These are phyloP conservation scores for Xylaria sp. DNA, from an alignment of 2,329 filamentous ascomycete species.

Conservation along the genomic window DNA sequence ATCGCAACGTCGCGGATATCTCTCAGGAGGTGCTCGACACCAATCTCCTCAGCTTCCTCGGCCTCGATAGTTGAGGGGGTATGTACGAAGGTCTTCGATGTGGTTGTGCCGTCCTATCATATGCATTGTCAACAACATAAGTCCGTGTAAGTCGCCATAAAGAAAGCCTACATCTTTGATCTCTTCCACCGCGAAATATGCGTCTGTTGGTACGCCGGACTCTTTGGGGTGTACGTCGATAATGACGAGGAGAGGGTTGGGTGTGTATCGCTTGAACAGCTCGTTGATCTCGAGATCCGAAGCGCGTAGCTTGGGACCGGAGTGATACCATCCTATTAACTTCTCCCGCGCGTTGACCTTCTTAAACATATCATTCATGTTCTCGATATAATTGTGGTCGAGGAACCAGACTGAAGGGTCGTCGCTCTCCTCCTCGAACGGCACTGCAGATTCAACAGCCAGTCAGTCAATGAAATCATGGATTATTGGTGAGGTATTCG, in stretches of 20 bases:
- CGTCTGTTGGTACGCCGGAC: constrained; percentile 94
- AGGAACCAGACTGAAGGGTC: constrained; percentile 98
- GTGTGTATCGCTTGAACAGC: constrained; percentile 97
- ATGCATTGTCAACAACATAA: constrained; percentile 13
- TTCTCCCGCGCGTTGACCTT: constrained; percentile 99
- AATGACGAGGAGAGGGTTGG: constrained; percentile 92
- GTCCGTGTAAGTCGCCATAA: background rate
- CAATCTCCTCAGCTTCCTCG: constrained; percentile 97
- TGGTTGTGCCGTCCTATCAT: constrained; percentile 85
- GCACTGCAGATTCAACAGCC: constrained; percentile 52
- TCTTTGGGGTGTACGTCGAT: constrained; percentile 98
- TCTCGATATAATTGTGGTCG: constrained; percentile 98
- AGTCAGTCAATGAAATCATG: constrained; percentile 9
- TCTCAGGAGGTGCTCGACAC: constrained; percentile 93
- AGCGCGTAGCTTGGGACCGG: constrained; percentile 90
- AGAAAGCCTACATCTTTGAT: constrained; percentile 81
- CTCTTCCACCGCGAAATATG: constrained; percentile 98
- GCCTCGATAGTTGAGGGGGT: constrained; percentile 98
- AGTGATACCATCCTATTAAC: constrained; percentile 99
- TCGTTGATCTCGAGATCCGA: constrained; percentile 99
- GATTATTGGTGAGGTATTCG: background rate
- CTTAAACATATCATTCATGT: constrained; percentile 99
- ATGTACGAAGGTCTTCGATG: constrained; percentile 95
- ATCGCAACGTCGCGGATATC: constrained; percentile 98
- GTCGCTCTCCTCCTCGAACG: constrained; percentile 98